Base-by-base conservation (phyloP, 1,284 basidiomycete species). In the Baeospora myosura region DNA sequence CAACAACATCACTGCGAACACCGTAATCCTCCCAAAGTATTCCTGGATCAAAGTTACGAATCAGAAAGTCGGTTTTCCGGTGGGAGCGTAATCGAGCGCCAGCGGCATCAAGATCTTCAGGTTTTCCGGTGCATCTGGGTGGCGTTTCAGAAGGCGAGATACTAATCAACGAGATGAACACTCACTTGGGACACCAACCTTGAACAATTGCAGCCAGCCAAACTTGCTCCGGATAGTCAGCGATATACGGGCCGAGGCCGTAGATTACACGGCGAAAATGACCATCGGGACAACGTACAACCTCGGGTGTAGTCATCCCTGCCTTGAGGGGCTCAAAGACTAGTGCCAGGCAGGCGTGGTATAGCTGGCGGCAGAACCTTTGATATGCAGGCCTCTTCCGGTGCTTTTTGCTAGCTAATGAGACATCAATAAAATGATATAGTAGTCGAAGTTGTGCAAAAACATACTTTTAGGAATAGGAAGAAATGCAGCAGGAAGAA, bases 391-490 rank as follows among this genome's bases (percentile, higher is more conserved):
- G 14, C 31, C 47, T 40, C n/a, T 58, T 48, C 10, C 45, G 46
- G 21, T 55, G 40, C 18, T 54, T 44, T 2, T 51, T 26, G 17
- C 54, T 46, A 40, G 44, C 55, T 59, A 25, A 29, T 20, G 23
- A n/a, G 14, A 32, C 12, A 5, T 10, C 16, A 31, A 17, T 24
- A n/a, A 34, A 26, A 4, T 36, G 22, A 14, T 16, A 4, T 26
- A 34, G 20, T 7, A 25, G 5, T n/a, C 20, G 34, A 17, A 30
- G 17, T 20, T 7, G 10, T 38, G 8, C 26, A 29, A 24, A 8
- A 10, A 38, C 38, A 12, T 46, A 61, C 56, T 42, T 49, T 60
- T 58, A 3, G 55, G 54, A 12, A 56, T 56, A 0, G 60, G 43
- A 2, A 63, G 41, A 32, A 62, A 61, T 1, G 35, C 50, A 11